These are phyloP conservation scores for Russula earlei DNA, from an alignment of 768 basidiomycete genomes.

Conservation along the genomic window DNA sequence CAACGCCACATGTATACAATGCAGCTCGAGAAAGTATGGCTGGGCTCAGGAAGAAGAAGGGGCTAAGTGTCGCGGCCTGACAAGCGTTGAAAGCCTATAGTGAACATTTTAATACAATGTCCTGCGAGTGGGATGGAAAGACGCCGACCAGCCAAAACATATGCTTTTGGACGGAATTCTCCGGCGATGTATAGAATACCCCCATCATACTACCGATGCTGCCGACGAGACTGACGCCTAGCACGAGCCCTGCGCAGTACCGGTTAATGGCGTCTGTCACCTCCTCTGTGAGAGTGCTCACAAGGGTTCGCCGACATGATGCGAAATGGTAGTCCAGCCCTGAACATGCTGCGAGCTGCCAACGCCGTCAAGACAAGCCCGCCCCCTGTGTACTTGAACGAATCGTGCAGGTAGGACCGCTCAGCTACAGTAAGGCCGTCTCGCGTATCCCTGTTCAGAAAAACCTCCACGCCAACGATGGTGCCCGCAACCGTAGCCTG, in stretches of 20 bases:
- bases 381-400: constrained; percentile 76
- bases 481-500: constrained; percentile 68
- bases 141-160: constrained; percentile 64
- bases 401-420: constrained; percentile 61
- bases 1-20: constrained; percentile 77
- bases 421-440: constrained; percentile 55
- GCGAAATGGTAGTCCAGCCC: constrained; percentile 45
- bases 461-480: constrained; percentile 49
- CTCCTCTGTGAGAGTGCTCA: constrained; percentile 25
- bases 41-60: constrained; percentile 82
- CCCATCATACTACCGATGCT: constrained; percentile 84
- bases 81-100: constrained; percentile 71
- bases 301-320: constrained; percentile 83
- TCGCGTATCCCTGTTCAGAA: constrained; percentile 73
- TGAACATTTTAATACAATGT: background rate
- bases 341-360: constrained; percentile 72
- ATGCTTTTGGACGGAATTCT: constrained; percentile 68
- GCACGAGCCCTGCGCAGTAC: constrained; percentile 51
- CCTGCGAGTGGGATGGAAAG: background rate
- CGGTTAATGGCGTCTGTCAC: background rate
- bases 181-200: constrained; percentile 67
- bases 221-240: constrained; percentile 71
- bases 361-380: constrained; percentile 70
- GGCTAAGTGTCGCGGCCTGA: constrained; percentile 80
- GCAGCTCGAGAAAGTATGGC: constrained; percentile 81